Evolutionary conservation across 140 eudicot species (phyloP).

Genomic region (Senecio squalidus): DNA sequence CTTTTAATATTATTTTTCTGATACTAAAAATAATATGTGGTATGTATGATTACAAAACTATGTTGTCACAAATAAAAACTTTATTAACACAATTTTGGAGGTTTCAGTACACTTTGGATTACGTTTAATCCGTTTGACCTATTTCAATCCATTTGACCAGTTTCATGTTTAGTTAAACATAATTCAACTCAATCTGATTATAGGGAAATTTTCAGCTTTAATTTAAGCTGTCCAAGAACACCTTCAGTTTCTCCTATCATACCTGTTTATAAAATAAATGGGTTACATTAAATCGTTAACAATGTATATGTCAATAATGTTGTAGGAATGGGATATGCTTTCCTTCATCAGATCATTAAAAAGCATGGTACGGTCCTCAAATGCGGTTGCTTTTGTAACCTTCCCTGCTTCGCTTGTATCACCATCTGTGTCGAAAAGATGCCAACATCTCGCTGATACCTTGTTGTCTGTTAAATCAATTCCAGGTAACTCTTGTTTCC

Average conservation of each 20-base stretch:
- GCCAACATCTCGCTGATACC: conserved; percentile 97
- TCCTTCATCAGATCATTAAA: conserved; percentile 78
- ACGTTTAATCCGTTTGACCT: neutral
- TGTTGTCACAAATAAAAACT: neutral
- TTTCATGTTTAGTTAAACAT: no score
- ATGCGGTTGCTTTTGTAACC: conserved; percentile 79
- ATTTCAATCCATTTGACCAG: neutral
- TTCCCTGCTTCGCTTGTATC: conserved; percentile 84
- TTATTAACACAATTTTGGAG: neutral
- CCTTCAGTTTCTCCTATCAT: neutral
- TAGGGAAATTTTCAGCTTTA: neutral
- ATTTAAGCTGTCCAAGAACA: neutral
- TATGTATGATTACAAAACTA: neutral
- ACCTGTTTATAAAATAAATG: neutral
- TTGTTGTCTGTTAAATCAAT: conserved; percentile 84
- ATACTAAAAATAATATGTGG: no score
- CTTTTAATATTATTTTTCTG: no score
- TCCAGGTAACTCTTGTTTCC: conserved; percentile 48
- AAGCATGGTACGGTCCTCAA: conserved; percentile 68
- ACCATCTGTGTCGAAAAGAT: conserved; percentile 66
- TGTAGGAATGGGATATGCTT: conserved; percentile 95
- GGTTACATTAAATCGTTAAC: neutral
- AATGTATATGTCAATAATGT: neutral
- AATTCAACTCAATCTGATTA: no score
- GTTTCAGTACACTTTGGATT: neutral